phyloP scores from a whole-genome alignment of 208 protist species.

The Acanthamoeba quina region DNA sequence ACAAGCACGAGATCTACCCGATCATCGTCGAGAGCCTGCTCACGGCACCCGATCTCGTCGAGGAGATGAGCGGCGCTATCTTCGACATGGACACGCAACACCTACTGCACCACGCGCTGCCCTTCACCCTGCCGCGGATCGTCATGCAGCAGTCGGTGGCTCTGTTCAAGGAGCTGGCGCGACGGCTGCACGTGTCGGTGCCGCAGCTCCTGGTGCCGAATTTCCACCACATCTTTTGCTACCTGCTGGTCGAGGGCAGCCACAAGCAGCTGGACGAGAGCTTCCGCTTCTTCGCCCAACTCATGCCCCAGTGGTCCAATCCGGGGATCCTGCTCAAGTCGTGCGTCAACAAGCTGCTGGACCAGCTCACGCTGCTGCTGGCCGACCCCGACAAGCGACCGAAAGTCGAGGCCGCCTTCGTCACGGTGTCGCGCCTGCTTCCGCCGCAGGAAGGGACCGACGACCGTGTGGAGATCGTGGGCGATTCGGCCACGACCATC shows the following conservation, averaged over 20 bases:
- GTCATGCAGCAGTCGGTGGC: background rate
- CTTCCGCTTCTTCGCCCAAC: conserved; percentile 41
- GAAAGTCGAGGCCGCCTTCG: conserved; percentile 27
- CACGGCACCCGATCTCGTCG: background rate
- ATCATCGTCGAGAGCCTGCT: conserved; percentile 50
- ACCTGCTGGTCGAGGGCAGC: conserved; percentile 13
- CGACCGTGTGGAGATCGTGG: background rate
- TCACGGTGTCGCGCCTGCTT: background rate
- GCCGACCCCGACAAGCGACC: conserved; percentile 48
- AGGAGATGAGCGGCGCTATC: conserved; percentile 5
- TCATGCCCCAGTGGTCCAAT: conserved; percentile 63
- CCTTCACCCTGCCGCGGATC: conserved; percentile 43
- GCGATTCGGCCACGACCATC: background rate
- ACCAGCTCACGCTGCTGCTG: conserved; percentile 48
- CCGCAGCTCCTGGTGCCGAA: conserved; percentile 54
- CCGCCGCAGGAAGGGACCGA: background rate
- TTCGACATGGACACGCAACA: conserved; percentile 54
- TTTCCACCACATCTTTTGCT: conserved; percentile 41
- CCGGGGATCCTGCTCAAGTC: conserved; percentile 59
- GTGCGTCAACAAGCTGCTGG: conserved; percentile 71
- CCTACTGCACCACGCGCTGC: conserved; percentile 14
- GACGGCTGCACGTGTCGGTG: background rate
- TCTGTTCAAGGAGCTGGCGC: conserved; percentile 38
- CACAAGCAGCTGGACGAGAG: conserved; percentile 56
- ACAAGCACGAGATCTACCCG: conserved; percentile 64